Evolutionary conservation across 2,329 filamentous ascomycete species (phyloP).

Genomic region (Zelopaecilomyces penicillatus): DNA sequence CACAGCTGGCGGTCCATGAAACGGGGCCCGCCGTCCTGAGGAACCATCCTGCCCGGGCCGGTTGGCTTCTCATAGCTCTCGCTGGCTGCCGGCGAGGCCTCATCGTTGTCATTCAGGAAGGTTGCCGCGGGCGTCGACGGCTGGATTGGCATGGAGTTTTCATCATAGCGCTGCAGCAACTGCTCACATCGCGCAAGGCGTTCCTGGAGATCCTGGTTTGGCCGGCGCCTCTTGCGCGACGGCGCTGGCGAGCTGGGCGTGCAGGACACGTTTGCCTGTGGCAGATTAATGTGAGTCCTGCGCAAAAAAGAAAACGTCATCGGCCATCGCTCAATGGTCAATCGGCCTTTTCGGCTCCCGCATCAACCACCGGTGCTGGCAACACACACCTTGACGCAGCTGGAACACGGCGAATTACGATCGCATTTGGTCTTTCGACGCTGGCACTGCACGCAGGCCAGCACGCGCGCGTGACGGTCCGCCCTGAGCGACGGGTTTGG

Average conservation of each 20-base stretch:
- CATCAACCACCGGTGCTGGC: too few relatives aligned
- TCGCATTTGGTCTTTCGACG: slow-evolving; percentile 57
- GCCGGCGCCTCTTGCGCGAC: slow-evolving; percentile 48
- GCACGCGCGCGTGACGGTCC: slow-evolving; percentile 36
- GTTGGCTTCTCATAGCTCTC: slow-evolving; percentile 30
- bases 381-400: slow-evolving; percentile 46
- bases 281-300: slow-evolving; percentile 5
- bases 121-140: slow-evolving; percentile 9
- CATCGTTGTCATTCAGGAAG: slow-evolving; percentile 17
- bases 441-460: slow-evolving; percentile 50
- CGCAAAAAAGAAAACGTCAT: too few relatives aligned
- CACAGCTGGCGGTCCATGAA: slow-evolving; percentile 51
- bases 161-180: slow-evolving; percentile 48
- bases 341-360: slow-evolving; percentile 8
- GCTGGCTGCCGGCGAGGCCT: slow-evolving; percentile 18
- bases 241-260: slow-evolving; percentile 53
- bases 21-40: slow-evolving; percentile 45
- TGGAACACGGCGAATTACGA: slow-evolving; percentile 49
- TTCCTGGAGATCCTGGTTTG: slow-evolving; percentile 55
- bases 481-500: slow-evolving; percentile 1
- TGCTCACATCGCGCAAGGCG: slow-evolving; percentile 51
- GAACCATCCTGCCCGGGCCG: slow-evolving; percentile 42
- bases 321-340: slow-evolving; percentile 5
- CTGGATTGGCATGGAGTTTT: slow-evolving; percentile 19
- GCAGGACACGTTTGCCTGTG: slow-evolving; percentile 49